Evolutionary conservation across 179 eudicot species (phyloP).

Genomic region (Beta corolliflora): DNA sequence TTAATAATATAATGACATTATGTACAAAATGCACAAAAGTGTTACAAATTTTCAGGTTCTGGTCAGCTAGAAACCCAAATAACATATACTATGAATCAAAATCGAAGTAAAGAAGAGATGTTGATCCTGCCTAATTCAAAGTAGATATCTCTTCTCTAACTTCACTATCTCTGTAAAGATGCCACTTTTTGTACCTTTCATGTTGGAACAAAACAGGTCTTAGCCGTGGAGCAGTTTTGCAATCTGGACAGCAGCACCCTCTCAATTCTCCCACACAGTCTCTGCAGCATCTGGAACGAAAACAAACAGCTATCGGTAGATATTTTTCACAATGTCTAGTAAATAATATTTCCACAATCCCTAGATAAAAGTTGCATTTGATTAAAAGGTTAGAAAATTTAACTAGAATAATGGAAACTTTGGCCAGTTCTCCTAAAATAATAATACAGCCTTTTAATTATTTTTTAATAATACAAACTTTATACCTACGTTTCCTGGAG

Average conservation of each 20-base stretch:
- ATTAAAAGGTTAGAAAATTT: too few relatives aligned
- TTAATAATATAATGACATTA: not conserved
- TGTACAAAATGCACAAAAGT: not conserved
- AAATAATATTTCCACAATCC: too few relatives aligned
- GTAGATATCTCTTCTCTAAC: slow-evolving; percentile 5
- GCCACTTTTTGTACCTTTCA: slow-evolving; percentile 90
- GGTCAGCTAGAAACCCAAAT: not conserved
- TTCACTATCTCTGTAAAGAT: slow-evolving; percentile 62
- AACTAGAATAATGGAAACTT: too few relatives aligned
- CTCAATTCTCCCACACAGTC: slow-evolving; percentile 52
- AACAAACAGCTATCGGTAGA: not conserved
- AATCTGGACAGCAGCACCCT: slow-evolving; percentile 81
- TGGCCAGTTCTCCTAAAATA: too few relatives aligned
- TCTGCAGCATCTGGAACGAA: slow-evolving; percentile 36
- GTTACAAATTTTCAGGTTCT: not conserved
- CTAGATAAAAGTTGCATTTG: too few relatives aligned
- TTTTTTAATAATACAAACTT: too few relatives aligned
- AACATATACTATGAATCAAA: not conserved
- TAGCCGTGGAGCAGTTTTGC: slow-evolving; percentile 72
- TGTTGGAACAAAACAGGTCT: slow-evolving; percentile 71
- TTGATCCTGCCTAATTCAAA: slow-evolving; percentile 1
- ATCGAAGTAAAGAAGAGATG: not conserved
- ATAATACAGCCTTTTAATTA: too few relatives aligned
- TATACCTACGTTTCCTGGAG: too few relatives aligned
- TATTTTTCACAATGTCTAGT: not conserved